Conservation (phyloP, 73 alveolate genomes). For the Paramecium sexaurelia region DNA sequence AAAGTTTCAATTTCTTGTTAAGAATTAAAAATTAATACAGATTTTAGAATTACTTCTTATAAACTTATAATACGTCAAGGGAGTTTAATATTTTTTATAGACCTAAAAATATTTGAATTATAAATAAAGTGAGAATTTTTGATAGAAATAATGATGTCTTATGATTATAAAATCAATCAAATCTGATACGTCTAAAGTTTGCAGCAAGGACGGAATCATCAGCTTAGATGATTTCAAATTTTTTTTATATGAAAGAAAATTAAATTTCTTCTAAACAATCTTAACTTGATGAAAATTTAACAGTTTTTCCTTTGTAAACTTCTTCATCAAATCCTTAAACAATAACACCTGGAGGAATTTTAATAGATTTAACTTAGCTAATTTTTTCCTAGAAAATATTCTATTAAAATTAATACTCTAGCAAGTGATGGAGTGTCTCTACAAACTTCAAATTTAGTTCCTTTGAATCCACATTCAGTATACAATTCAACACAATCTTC, state of each 20-base stretch:
- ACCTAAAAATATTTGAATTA: no score
- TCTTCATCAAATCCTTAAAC: slow-evolving; percentile 57
- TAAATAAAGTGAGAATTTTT: background rate
- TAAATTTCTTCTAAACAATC: slow-evolving; percentile 39
- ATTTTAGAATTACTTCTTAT: no score
- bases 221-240: background rate
- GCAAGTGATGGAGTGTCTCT: slow-evolving; percentile 57
- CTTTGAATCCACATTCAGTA: slow-evolving; percentile 45
- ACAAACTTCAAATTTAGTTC: background rate
- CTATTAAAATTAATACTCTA: background rate
- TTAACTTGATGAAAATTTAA: slow-evolving; percentile 31
- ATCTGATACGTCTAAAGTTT: slow-evolving; percentile 34
- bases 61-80: no score
- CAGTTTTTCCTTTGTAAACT: slow-evolving; percentile 32
- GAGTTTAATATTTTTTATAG: no score
- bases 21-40: no score
- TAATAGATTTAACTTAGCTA: slow-evolving; percentile 1
- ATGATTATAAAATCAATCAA: slow-evolving; percentile 34
- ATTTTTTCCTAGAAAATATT: background rate
- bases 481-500: slow-evolving; percentile 56
- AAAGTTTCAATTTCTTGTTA: no score
- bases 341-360: slow-evolving; percentile 29
- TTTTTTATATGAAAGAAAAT: slow-evolving; percentile 30
- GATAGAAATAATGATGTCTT: background rate
- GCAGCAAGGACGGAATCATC: slow-evolving; percentile 39